A percentile compares a stretch with the other conserved stretches of the same genome.
Evolutionary conservation across 441 rosid genomes (phyloP).

Genomic region (Erysimum pusillum): DNA sequence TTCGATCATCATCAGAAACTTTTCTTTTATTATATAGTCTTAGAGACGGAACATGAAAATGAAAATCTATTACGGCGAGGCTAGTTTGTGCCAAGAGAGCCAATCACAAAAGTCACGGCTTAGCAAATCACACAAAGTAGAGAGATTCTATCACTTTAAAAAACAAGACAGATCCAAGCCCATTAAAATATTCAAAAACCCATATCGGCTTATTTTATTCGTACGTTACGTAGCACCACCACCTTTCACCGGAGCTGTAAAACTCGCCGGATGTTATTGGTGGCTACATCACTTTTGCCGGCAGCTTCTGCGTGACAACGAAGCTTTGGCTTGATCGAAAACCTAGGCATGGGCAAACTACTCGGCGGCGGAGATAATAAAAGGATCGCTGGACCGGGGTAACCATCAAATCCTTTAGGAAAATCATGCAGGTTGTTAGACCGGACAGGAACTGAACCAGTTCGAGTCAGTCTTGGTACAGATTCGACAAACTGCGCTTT

Average conservation of each 20-base stretch:
- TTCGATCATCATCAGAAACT: neutral
- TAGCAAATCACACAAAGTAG: slow-evolving; percentile 38
- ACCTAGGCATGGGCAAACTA: slow-evolving; percentile 92
- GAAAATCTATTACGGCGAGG: slow-evolving; percentile 13
- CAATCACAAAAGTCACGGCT: slow-evolving; percentile 32
- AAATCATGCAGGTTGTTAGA: slow-evolving; percentile 52
- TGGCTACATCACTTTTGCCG: slow-evolving; percentile 62
- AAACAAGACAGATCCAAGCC: slow-evolving; percentile 41
- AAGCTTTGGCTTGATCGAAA: slow-evolving; percentile 71
- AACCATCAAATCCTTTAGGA: slow-evolving; percentile 62
- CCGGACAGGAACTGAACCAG: slow-evolving; percentile 45
- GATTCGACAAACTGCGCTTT: slow-evolving; percentile 20
- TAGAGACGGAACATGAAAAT: neutral
- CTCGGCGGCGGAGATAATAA: slow-evolving; percentile 82
- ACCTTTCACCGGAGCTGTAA: slow-evolving; percentile 67
- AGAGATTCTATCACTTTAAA: slow-evolving; percentile 45
- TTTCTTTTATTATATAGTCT: neutral
- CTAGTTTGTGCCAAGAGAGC: slow-evolving; percentile 35
- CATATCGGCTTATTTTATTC: slow-evolving; percentile 28
- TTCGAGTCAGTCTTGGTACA: slow-evolving; percentile 34
- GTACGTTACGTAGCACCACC: slow-evolving; percentile 36
- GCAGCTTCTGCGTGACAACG: slow-evolving; percentile 81
- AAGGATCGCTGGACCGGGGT: slow-evolving; percentile 50
- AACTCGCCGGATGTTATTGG: slow-evolving; percentile 70
- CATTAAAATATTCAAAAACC: slow-evolving; percentile 17